These are phyloP conservation scores for Metroxylon sagu DNA, from an alignment of 176 grass and related monocot genomes.

Conservation along the genomic window DNA sequence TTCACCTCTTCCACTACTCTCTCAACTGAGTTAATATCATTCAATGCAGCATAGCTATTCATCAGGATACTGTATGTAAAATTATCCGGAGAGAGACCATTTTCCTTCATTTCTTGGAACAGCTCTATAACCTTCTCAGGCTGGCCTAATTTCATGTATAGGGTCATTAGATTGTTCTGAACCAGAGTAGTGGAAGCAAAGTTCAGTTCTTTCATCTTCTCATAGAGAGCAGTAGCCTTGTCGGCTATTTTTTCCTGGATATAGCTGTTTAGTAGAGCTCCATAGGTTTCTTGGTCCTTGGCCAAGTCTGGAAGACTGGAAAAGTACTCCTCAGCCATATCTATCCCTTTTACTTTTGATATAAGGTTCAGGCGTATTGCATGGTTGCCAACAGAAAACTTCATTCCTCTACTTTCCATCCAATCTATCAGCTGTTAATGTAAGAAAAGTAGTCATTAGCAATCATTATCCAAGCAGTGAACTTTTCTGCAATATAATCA, in stretches of 20 bases:
- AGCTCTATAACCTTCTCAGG: not conserved
- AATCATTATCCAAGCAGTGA: too few species aligned
- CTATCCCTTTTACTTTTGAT: not conserved
- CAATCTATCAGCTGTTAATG: too few species aligned
- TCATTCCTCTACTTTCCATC: not conserved
- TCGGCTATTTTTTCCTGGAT: not conserved
- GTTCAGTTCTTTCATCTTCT: constrained; percentile 5
- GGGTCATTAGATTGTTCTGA: constrained; percentile 8
- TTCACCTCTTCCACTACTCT: too few species aligned
- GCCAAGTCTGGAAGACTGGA: not conserved
- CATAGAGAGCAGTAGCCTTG: constrained; percentile 1
- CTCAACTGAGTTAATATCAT: too few species aligned
- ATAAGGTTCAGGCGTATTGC: not conserved
- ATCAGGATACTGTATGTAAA: too few species aligned
- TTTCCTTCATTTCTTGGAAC: constrained; percentile 4
- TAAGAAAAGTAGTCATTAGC: too few species aligned
- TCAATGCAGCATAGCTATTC: too few species aligned
- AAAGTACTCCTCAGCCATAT: not conserved
- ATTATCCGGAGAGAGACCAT: too few species aligned
- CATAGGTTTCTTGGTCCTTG: not conserved
- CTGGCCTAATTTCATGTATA: constrained; percentile 5
- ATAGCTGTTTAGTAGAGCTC: constrained; percentile 6
- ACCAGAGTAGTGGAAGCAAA: not conserved
- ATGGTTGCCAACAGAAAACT: not conserved
- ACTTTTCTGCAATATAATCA: too few species aligned